A percentile compares a stretch with the other conserved stretches of the same genome.
Conservation (phyloP, 208 protist genomes). For the Trypanosoma theileri region DNA sequence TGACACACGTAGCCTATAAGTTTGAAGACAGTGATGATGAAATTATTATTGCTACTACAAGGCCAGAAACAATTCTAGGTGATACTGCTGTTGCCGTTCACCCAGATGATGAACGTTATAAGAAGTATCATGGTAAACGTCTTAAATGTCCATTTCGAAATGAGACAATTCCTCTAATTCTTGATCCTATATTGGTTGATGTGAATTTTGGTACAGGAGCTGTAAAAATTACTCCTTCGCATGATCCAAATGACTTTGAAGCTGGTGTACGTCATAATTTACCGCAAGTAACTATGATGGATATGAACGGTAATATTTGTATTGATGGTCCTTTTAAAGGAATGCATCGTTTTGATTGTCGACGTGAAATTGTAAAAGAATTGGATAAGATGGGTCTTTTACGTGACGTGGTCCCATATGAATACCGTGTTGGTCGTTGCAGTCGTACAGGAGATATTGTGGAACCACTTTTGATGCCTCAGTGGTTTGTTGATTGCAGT, state of each 20-base stretch:
- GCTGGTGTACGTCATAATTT: slow-evolving; percentile 96
- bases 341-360: slow-evolving; percentile 96
- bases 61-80: slow-evolving; percentile 99
- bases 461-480: slow-evolving; percentile 98
- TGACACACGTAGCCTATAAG: slow-evolving; percentile 96
- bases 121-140: slow-evolving; percentile 94
- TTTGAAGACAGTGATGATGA: slow-evolving; percentile 87
- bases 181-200: slow-evolving; percentile 96
- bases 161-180: slow-evolving; percentile 96
- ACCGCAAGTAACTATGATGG: slow-evolving; percentile 94
- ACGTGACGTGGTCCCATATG: slow-evolving; percentile 90
- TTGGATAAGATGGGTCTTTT: slow-evolving; percentile 91
- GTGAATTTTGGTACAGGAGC: slow-evolving; percentile 98
- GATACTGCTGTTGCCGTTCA: slow-evolving; percentile 99
- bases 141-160: slow-evolving; percentile 97
- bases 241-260: slow-evolving; percentile 99
- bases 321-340: slow-evolving; percentile 93
- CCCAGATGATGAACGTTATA: slow-evolving; percentile 97
- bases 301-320: slow-evolving; percentile 94
- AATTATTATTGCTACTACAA: slow-evolving; percentile 97
- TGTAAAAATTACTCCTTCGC: slow-evolving; percentile 99
- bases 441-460: slow-evolving; percentile 98
- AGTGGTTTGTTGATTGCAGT: slow-evolving; percentile 99
- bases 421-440: slow-evolving; percentile 96
- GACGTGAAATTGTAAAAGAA: slow-evolving; percentile 89